These are phyloP conservation scores for Backusella tarrabulga DNA, from an alignment of 192 early-diverging fungal species.

Conservation along the genomic window DNA sequence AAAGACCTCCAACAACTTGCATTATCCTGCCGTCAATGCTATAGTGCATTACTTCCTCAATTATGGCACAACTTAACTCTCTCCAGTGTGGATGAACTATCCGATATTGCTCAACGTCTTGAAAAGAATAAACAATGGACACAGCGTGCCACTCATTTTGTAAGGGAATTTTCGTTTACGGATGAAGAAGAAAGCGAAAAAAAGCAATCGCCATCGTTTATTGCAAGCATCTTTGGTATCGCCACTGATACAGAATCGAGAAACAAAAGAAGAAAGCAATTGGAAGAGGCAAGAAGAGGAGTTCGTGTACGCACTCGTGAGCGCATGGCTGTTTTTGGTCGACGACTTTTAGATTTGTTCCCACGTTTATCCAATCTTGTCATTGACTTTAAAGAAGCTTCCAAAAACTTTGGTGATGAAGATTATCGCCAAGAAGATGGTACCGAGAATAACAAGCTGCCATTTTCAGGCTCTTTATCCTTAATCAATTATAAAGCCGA, in stretches of 20 bases:
- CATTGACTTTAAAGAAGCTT: not conserved
- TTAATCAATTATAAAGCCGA: slow-evolving; percentile 9
- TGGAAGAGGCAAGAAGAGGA: not conserved
- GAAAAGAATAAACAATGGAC: not conserved
- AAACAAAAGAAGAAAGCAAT: not conserved
- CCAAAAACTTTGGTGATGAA: not conserved
- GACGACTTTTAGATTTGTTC: slow-evolving; percentile 1
- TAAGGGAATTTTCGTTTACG: not conserved
- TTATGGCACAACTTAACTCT: slow-evolving; percentile 5
- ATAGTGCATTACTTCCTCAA: slow-evolving; percentile 3
- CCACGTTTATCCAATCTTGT: not conserved
- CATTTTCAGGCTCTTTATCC: not conserved
- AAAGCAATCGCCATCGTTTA: not conserved
- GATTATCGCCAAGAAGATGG: not conserved
- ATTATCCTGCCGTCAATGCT: not conserved
- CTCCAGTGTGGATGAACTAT: not conserved
- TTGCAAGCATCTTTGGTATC: not conserved
- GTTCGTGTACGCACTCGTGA: not conserved
- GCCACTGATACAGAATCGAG: not conserved
- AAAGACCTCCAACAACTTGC: not conserved
- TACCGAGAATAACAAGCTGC: not conserved
- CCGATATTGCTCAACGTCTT: not conserved
- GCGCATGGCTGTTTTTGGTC: not conserved
- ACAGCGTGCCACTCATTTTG: slow-evolving; percentile 7
- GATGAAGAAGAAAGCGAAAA: not conserved